phyloP scores from a whole-genome alignment of 2,329 filamentous ascomycete genomes.

The Acarospora socialis region DNA sequence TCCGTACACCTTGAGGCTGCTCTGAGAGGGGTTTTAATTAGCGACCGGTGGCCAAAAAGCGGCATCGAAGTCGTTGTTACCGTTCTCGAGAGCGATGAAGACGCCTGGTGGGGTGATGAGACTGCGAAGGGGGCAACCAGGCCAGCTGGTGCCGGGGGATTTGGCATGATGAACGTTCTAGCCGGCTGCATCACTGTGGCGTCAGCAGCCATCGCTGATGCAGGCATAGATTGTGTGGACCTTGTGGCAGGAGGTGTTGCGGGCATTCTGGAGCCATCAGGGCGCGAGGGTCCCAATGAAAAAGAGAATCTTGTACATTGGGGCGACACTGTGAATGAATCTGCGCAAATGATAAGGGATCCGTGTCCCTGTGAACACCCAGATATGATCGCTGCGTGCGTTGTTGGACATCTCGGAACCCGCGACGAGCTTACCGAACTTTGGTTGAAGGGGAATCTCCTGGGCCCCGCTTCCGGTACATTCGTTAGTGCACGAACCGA shows the following conservation, averaged over 20 bases:
- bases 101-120: conserved; percentile 49
- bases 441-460: conserved; percentile 71
- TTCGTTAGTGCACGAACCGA: conserved; percentile 25
- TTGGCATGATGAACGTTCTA: conserved; percentile 84
- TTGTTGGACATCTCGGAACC: conserved; percentile 74
- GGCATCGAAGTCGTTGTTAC: conserved; percentile 91
- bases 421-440: conserved; percentile 88
- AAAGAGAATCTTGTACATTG: no score
- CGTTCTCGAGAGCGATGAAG: conserved; percentile 84
- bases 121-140: conserved; percentile 30
- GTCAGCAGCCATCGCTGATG: conserved; percentile 82
- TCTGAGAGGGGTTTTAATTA: conserved; percentile 75
- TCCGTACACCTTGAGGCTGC: conserved; percentile 85
- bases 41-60: conserved; percentile 95
- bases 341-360: conserved; percentile 48
- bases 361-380: conserved; percentile 69
- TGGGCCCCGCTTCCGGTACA: conserved; percentile 17
- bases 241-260: conserved; percentile 80
- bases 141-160: conserved; percentile 43
- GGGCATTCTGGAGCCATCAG: conserved; percentile 38
- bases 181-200: conserved; percentile 88
- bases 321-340: conserved; percentile 17
- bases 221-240: conserved; percentile 91
- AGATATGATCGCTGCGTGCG: conserved; percentile 66
- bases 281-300: no score